Base-by-base conservation (phyloP, 2,329 filamentous ascomycete genomes). In the Fusarium sp. region DNA sequence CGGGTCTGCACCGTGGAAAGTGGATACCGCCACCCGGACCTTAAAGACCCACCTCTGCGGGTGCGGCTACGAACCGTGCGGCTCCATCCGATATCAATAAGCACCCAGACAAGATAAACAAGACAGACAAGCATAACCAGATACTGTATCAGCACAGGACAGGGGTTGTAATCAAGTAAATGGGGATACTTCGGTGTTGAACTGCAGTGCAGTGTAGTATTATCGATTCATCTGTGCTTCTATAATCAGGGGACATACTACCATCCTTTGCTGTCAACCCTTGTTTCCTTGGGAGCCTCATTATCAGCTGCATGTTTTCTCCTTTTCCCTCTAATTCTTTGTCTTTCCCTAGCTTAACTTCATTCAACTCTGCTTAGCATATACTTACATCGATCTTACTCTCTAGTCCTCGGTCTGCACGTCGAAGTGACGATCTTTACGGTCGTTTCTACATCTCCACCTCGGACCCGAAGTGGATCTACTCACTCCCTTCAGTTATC, bases 121-220 rank as follows among this genome's bases (percentile, higher is more conserved):
- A 38, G 18, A 38, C 34, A 38, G 34, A n/a, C 34, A 38, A 38
- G 34, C 34, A 38, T 38, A 38, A 38, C 18, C 34, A n/a, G 34
- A 15, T 2, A 29, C 27, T 29, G 27, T 29, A 42, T 14, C 25
- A 22, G 16, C 42, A 44, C 9, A 24, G 15, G 4, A 16, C 49
- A 51, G 49, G 49, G 49, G 49, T 11, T 42, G 3, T 2, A n/a
- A n/a, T 42, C 51, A 40, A 44, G 46, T 46, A 32, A 44, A 56
- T 58, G 74, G 74, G 57, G 73, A 75, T 76, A 75, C 62, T 54
- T 76, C 74, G 74, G 74, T 68, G 49, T 73, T 68, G 42, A 29
- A n/a, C 30, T 55, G 34, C 30, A 38, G 22, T 67, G 38, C 30
- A 27, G 42, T 57, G 34, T 47, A 20, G 42, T 12, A 51, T 51